Percentiles rank a stretch among this genome's conserved stretches.
Evolutionary conservation across 352 stramenopile species (phyloP).

Genomic region (Phytophthora pisi): DNA sequence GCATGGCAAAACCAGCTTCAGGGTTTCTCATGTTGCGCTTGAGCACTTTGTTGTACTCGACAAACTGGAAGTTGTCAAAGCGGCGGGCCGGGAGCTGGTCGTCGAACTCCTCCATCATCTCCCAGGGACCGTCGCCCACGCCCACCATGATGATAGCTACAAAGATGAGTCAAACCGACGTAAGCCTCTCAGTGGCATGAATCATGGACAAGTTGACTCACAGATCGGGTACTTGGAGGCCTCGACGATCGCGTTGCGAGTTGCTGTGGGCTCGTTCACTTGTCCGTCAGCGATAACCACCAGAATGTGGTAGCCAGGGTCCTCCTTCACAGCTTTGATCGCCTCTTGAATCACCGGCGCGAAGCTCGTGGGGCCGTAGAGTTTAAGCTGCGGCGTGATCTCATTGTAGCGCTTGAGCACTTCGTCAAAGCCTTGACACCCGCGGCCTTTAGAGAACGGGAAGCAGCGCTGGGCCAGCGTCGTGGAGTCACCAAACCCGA

Average conservation of each 20-base stretch:
- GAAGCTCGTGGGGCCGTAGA: slow-evolving; percentile 76
- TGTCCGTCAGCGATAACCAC: slow-evolving; percentile 81
- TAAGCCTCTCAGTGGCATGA: background rate
- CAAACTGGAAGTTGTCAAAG: slow-evolving; percentile 85
- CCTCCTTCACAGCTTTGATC: slow-evolving; percentile 50
- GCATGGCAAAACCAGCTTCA: slow-evolving; percentile 73
- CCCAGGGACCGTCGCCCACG: slow-evolving; percentile 80
- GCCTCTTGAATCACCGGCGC: slow-evolving; percentile 63
- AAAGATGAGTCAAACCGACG: background rate
- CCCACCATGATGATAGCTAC: slow-evolving; percentile 60
- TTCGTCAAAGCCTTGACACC: slow-evolving; percentile 57
- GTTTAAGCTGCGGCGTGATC: slow-evolving; percentile 56
- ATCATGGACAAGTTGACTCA: slow-evolving; percentile 22
- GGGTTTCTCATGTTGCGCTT: slow-evolving; percentile 66
- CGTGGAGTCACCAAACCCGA: slow-evolving; percentile 64
- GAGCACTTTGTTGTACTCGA: slow-evolving; percentile 72
- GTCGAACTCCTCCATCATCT: slow-evolving; percentile 83
- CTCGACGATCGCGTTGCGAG: slow-evolving; percentile 67
- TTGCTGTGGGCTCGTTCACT: slow-evolving; percentile 69
- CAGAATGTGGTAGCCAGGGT: slow-evolving; percentile 75
- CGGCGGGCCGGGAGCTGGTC: slow-evolving; percentile 58
- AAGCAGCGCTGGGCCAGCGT: slow-evolving; percentile 59
- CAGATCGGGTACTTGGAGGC: slow-evolving; percentile 77
- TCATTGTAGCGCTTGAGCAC: slow-evolving; percentile 68
- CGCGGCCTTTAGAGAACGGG: slow-evolving; percentile 37